phyloP scores from a whole-genome alignment of 1,139 yeast species.

The Candida buenavistaensis region DNA sequence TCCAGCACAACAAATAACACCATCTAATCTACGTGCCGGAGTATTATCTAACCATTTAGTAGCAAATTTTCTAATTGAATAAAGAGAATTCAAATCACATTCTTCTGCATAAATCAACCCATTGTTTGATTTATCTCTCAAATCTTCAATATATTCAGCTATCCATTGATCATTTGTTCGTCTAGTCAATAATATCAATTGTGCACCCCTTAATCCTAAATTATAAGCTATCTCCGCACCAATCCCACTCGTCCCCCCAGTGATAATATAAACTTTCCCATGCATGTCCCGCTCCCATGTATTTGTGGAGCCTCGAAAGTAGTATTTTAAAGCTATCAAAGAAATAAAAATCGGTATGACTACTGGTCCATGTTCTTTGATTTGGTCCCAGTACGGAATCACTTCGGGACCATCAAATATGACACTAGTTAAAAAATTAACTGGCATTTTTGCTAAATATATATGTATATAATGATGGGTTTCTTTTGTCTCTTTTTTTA shows the following conservation, averaged over 20 bases:
- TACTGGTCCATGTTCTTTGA: constrained; percentile 56
- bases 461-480: too few relatives aligned
- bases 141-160: constrained; percentile 73
- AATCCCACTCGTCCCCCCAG: constrained; percentile 89
- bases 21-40: constrained; percentile 90
- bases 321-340: constrained; percentile 56
- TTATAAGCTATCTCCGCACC: constrained; percentile 79
- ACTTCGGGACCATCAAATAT: constrained; percentile 66
- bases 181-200: constrained; percentile 70
- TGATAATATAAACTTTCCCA: constrained; percentile 75
- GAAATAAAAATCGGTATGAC: constrained; percentile 35
- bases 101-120: constrained; percentile 82
- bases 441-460: constrained; percentile 57
- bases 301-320: constrained; percentile 74
- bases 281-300: constrained; percentile 93
- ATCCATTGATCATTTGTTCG: constrained; percentile 72
- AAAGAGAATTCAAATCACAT: constrained; percentile 74
- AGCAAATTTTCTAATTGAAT: constrained; percentile 85
- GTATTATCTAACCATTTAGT: constrained; percentile 90
- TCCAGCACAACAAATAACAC: constrained; percentile 84
- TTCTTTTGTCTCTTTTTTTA: background rate
- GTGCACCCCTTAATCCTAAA: constrained; percentile 83
- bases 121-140: constrained; percentile 70
- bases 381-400: constrained; percentile 69
- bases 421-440: constrained; percentile 69